Base-by-base conservation (phyloP, 805 yeast genomes). In the Kluyveromyces lactis region DNA sequence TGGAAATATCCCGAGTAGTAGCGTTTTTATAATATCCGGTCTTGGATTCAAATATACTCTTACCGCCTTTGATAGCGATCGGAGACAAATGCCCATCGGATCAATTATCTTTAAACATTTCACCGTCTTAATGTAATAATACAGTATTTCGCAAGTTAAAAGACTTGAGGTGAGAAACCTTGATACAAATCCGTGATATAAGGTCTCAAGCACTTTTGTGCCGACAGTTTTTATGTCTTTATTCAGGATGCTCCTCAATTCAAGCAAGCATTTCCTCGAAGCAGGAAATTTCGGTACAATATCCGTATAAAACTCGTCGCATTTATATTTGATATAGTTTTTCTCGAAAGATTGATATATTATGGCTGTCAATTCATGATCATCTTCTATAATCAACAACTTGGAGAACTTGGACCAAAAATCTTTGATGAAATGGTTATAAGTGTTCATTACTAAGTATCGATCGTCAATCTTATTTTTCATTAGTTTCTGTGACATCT, bases 41-140 rank as follows among this genome's bases (percentile, higher is more conserved):
- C 95, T 68, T 10, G 80, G 78, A 51, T 75, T 77, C 36, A 92
- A 64, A 59, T 82, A 82, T 18, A 72, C 61, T 37, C 94, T 63
- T 3, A 89, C 82, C 2, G 92, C 92, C 26, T 86, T 61, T 1
- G 85, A 77, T 0, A 85, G 89, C 36, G 77, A 75, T 53, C 84
- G 95, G 6, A 89, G 64, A 23, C 89, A 62, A 1, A 86, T 90
- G 0, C 95, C 95, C 28, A 84, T 69, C 5, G 95, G 94, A 51
- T 90, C 97, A n/a, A 92, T 66, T 0, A 79, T 62, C 19, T 81
- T 56, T 43, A 90, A 86, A 0, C 87, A 70, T 46, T 76, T 70
- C 33, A 89, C 81, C 1, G 89, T 76, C 12, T 77, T 73, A 3
- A 83, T 77, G 53, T 85, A 90, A 39, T 72, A 75, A 2, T 74